Base-by-base conservation (phyloP, 768 basidiomycete genomes). In the Rickenella mellea region DNA sequence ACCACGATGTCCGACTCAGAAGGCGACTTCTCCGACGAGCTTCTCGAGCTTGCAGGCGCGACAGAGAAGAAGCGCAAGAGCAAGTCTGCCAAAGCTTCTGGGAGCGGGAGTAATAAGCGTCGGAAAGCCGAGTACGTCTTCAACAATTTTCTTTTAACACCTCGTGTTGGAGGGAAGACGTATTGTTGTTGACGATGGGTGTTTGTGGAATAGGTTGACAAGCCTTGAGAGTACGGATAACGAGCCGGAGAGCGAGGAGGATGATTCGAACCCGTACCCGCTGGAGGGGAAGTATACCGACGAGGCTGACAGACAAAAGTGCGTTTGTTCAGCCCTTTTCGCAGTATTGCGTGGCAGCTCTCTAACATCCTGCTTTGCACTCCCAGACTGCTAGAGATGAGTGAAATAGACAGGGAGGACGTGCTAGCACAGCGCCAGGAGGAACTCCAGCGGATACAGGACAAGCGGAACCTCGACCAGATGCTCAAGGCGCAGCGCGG, bases 241-340 rank as follows among this genome's bases (percentile, higher is more conserved):
- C 29, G 71, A 62, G 17, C 70, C 71, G 9, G 83, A 85, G 52
- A 81, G 76, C 46, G 83, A 85, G 51, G 76, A 74, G 42, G 73
- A 72, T 24, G 51, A 55, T 27, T 70, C 68, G 4, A 56, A 59
- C 10, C 82, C 88, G 50, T 98, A 89, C 57, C 93, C 91, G 0
- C 65, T 96, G 10, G 94, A 98, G 53, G 91, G 89, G 39, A 88
- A 89, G 60, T 98, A 87, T 56, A 74, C 73, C 45, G 81, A 96
- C 54, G 89, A 90, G 52, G 71, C 67, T 10, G 94, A 97, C 60
- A 75, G 83, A 53, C 73, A 81, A 49, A 65, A 70, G 94, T 94
- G 66, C 66, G 84, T 68, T 43, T 47, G 28, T 27, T 30, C 28
- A 36, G 33, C 33, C 42, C 38, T 51, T 20, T 40, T 22, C 26